Base-by-base conservation (phyloP, 768 basidiomycete species). In the Pulveroboletus sp. region DNA sequence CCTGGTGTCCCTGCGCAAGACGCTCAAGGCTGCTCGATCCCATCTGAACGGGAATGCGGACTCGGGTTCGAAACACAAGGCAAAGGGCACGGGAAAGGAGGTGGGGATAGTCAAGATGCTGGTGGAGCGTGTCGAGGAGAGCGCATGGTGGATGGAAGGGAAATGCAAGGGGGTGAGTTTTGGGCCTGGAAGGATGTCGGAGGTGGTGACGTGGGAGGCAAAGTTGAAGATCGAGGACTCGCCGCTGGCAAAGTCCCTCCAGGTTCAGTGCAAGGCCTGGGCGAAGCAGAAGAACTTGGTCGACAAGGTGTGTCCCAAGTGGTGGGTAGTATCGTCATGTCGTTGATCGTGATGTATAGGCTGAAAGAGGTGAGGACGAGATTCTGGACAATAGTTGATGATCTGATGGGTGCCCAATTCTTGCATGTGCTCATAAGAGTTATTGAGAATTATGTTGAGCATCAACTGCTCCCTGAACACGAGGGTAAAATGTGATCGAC, bases 51-150 rank as follows among this genome's bases (percentile, higher is more conserved):
- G n/a, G n/a, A n/a, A n/a, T n/a, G n/a, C n/a, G n/a, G n/a, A n/a
- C n/a, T n/a, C n/a, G n/a, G n/a, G n/a, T n/a, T n/a, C n/a, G n/a
- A n/a, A n/a, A n/a, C 67, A 72, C 1, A 89, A 89, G n/a, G n/a
- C n/a, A n/a, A n/a, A n/a, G n/a, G n/a, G n/a, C n/a, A n/a, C n/a
- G n/a, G n/a, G n/a, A n/a, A n/a, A n/a, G 62, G 85, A 86, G 52
- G 73, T 76, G 1, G 76, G 73, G 3, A 57, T 74, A 32, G 74
- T 91, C 20, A 97, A 94, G 69, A 74, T 76, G 0, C 73, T 99
- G 12, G 72, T 95, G 43, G 95, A 97, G 63, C 83, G 91, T 17
- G 70, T 95, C 37, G 93, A 98, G 55, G 89, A 90, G 60, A 91
- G 87, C 53, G 76, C 77, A 13, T 77, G 72, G 51, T 97, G 86